Conservation (phyloP, 805 yeast genomes). For the Yarrowia sp. region DNA sequence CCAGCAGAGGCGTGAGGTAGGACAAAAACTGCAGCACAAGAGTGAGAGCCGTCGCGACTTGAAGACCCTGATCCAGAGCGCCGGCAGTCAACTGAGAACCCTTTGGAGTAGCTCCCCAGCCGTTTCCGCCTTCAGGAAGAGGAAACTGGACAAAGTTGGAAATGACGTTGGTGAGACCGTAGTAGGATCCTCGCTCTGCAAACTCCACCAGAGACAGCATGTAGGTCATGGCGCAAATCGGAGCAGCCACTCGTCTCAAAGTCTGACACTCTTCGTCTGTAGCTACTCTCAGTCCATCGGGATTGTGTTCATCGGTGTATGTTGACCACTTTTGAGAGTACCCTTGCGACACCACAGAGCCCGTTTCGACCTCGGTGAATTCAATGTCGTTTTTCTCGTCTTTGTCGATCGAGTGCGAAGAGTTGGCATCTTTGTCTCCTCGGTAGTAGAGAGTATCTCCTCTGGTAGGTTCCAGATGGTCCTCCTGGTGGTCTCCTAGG, state of each 20-base stretch:
- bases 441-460: background rate
- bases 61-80: constrained; percentile 14
- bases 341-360: background rate
- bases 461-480: constrained; percentile 4
- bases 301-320: constrained; percentile 4
- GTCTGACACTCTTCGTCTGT: background rate
- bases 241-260: background rate
- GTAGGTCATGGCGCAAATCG: background rate
- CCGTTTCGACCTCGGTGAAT: background rate
- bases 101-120: constrained; percentile 10
- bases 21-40: constrained; percentile 3
- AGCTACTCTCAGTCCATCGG: background rate
- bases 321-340: background rate
- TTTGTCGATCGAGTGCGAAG: background rate
- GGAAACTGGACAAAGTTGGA: constrained; percentile 16
- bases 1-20: background rate
- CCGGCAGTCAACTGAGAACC: constrained; percentile 4
- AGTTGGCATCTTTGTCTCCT: background rate
- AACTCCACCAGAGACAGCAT: constrained; percentile 14
- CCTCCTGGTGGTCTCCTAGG: constrained; percentile 8
- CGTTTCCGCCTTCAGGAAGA: constrained; percentile 3
- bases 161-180: constrained; percentile 7
- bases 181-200: constrained; percentile 11
- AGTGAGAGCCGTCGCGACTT: constrained; percentile 7
- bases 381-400: background rate